Base-by-base conservation (phyloP, 1,284 basidiomycete genomes). In the Rhodotorula glutinis region DNA sequence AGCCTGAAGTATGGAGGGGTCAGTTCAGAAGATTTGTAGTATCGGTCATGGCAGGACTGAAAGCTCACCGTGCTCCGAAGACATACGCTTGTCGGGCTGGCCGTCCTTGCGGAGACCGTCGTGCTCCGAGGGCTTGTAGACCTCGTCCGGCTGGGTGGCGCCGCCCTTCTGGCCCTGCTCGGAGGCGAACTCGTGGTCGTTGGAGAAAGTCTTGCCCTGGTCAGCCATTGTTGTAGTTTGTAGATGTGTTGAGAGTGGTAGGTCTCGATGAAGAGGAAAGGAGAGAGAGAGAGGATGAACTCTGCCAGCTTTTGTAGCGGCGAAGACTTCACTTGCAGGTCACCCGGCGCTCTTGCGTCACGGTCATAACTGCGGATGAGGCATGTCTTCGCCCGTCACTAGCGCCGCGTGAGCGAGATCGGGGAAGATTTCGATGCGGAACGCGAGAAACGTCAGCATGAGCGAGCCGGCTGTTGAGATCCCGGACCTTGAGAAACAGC, bases 61-160 rank as follows among this genome's bases (percentile, higher is more conserved):
- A 8, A 21, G 38, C 58, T 25, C 19, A 53, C 58, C 66, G 55
- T 67, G 66, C 52, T 64, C 59, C 9, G 38, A 23, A 16, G 47
- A 53, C 49, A 68, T 63, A n/a, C 66, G 62, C 59, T 61, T 58
- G 66, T 68, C 66, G 13, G 54, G 46, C 44, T 44, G n/a, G 33
- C 60, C 60, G 30, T 57, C 21, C 56, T 57, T 57, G 43, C 44
- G 44, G 21, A 57, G 43, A 17, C 60, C 53, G 44, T 33, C 27
- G 17, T 29, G 40, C 23, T 29, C 49, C 47, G 33, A 44, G 3
- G 55, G 69, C 62, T 64, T 67, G 66, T 67, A 67, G 25, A 60
- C 60, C 49, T 57, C 66, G 9, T 58, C 66, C 7, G 49, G 41
- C 56, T 58, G 55, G 43, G 62, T 57, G 17, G 25, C 8, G 25